These are phyloP conservation scores for Gaultheria prostrata DNA, from an alignment of 148 eudicot genomes.

Conservation along the genomic window DNA sequence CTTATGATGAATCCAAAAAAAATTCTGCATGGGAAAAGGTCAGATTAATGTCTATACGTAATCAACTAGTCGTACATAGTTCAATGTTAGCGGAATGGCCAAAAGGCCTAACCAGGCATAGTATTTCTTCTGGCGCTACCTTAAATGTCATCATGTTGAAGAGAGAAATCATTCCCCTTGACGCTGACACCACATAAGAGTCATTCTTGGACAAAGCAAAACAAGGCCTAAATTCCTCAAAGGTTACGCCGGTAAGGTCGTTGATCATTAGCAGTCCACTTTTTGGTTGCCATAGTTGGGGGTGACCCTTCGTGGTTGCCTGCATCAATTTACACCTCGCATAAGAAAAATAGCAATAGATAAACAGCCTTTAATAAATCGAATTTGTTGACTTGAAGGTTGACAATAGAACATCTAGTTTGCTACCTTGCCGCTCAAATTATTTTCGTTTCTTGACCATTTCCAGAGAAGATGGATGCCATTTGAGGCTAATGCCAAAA, in stretches of 20 bases:
- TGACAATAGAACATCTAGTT: neutral
- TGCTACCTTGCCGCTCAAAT: constrained; percentile 35
- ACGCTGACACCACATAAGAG: constrained; percentile 58
- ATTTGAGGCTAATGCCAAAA: constrained; percentile 50
- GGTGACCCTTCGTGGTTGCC: constrained; percentile 42
- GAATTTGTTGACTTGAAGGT: neutral
- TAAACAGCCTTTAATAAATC: neutral
- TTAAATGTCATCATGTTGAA: constrained; percentile 48
- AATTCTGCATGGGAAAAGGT: neutral
- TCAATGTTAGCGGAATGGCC: neutral
- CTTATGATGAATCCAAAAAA: neutral
- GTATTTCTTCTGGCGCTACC: constrained; percentile 24
- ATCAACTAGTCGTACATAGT: neutral
- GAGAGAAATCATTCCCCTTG: constrained; percentile 46
- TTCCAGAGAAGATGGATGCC: constrained; percentile 52
- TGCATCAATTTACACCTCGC: constrained; percentile 6
- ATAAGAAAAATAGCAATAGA: neutral
- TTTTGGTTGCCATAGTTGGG: constrained; percentile 47
- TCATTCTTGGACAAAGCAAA: constrained; percentile 56
- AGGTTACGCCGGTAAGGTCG: constrained; percentile 31
- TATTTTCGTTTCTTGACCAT: constrained; percentile 38
- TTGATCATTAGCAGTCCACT: constrained; percentile 50
- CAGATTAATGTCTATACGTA: neutral
- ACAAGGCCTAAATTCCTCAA: constrained; percentile 37
- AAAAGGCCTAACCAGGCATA: neutral